These are phyloP conservation scores for Biancaea sappan DNA, from an alignment of 306 rosid genomes.

Conservation along the genomic window DNA sequence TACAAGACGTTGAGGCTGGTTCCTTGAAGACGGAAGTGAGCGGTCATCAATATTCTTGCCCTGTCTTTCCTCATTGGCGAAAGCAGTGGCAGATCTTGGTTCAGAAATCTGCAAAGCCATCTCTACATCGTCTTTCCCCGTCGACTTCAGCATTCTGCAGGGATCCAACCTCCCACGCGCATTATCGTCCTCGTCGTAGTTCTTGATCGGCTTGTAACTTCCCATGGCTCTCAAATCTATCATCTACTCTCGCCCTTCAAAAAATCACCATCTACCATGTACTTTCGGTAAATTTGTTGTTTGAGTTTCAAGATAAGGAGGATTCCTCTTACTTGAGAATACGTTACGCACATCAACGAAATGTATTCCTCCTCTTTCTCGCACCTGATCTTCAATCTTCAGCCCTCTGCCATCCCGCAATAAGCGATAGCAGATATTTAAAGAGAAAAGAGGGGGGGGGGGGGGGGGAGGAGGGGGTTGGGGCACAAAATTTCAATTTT, in stretches of 20 bases:
- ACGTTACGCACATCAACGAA: background rate
- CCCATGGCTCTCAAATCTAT: slow-evolving; percentile 21
- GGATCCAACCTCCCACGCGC: slow-evolving; percentile 1
- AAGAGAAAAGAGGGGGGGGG: too few species aligned
- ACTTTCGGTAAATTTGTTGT: background rate
- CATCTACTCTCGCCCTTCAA: slow-evolving; percentile 10
- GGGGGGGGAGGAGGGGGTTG: too few species aligned
- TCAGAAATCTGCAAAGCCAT: slow-evolving; percentile 54
- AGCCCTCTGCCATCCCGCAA: background rate
- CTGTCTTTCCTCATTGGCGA: slow-evolving; percentile 5
- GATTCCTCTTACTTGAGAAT: slow-evolving; percentile 5
- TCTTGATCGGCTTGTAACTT: slow-evolving; percentile 32
- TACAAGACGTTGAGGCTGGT: slow-evolving; percentile 57
- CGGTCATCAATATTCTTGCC: slow-evolving; percentile 21
- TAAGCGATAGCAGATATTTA: background rate
- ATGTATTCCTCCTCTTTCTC: background rate
- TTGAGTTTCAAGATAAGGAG: background rate
- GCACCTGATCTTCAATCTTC: background rate
- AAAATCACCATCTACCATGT: background rate
- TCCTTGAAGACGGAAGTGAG: slow-evolving; percentile 17
- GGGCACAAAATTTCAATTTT: background rate
- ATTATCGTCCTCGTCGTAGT: slow-evolving; percentile 36
- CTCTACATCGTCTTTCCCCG: slow-evolving; percentile 54
- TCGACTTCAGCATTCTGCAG: background rate
- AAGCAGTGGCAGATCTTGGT: slow-evolving; percentile 41